Evolutionary conservation across 2,329 filamentous ascomycete species (phyloP).

Genomic region (Trichoderma citrinoviride): DNA sequence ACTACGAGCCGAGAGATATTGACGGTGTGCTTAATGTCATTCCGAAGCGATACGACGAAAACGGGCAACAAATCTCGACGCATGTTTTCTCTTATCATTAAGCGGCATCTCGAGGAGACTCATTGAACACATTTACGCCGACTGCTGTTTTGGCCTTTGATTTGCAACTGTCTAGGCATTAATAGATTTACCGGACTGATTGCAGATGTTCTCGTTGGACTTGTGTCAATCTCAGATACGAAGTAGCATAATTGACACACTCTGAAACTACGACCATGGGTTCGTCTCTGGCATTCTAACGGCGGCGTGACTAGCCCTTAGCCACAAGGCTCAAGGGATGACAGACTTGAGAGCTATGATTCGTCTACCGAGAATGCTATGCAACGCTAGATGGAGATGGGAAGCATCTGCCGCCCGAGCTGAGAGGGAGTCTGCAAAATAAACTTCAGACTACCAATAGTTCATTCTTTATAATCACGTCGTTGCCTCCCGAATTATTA

Average conservation of each 20-base stretch:
- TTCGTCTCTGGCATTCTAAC: background rate
- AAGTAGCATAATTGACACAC: no score
- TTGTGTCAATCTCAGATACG: no score
- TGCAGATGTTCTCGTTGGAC: no score
- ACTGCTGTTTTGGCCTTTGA: no score
- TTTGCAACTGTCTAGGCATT: no score
- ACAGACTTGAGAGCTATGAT: background rate
- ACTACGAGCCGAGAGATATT: conserved; percentile 38
- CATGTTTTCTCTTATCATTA: conserved; percentile 21
- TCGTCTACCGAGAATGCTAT: background rate
- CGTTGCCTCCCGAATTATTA: no score
- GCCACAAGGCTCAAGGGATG: background rate
- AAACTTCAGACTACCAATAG: background rate
- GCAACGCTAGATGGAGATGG: background rate
- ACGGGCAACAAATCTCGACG: conserved; percentile 33
- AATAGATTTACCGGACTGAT: no score
- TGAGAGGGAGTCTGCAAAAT: background rate
- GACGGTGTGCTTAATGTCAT: conserved; percentile 33
- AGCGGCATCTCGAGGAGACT: background rate
- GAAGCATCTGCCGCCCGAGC: background rate
- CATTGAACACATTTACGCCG: background rate
- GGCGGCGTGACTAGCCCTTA: background rate
- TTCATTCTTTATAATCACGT: background rate
- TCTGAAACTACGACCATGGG: no score
- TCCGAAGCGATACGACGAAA: conserved; percentile 30